Base-by-base conservation (phyloP, 78 protist species). In the Guillardia theta region DNA sequence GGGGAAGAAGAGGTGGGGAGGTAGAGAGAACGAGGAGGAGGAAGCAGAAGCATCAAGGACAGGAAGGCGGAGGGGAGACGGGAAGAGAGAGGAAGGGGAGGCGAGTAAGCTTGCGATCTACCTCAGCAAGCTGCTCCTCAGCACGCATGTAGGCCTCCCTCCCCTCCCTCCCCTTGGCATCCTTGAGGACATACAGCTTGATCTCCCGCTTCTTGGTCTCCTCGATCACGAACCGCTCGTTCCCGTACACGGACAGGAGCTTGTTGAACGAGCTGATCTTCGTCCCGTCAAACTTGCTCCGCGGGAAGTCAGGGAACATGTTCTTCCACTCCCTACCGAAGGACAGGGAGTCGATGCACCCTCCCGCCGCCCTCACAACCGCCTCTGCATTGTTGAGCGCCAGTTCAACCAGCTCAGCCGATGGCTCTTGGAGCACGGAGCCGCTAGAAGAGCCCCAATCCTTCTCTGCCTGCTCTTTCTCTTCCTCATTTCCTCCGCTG, bases 291-390 rank as follows among this genome's bases (percentile, higher is more conserved):
- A 78, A 78, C 50, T 8, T n/a, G 4, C 44, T 30, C 1, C 48
- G 18, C 33, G 90, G 24, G 48, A 36, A 78, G 44, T 18, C 48
- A 0, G 90, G 90, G 48, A 78, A 78, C 48, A 43, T 78, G 0
- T 18, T 36, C 44, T 36, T 18, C 90, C 90, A 78, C 48, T 37
- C 90, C 53, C 50, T 19, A 24, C 90, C 90, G 39, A 78, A 78
- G 12, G 90, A 37, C 45, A 78, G 45, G 53, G 90, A 78, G 48
- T 78, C 90, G 18, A 78, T 78, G 90, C 90, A 78, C 45, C 90
- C 90, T 24, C 90, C 90, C 24, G 90, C 90, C 33, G 45, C 90
- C 4, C 33, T 18, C 50, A 78, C 48, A 22, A 78, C 50, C 48
- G 5, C 39, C 70, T 58, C 70, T 24, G 70, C 70, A 30, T 30